Percentiles rank a stretch among this genome's conserved stretches.
phyloP scores from a whole-genome alignment of 2,329 filamentous ascomycete species.

The Fusarium multiceps region DNA sequence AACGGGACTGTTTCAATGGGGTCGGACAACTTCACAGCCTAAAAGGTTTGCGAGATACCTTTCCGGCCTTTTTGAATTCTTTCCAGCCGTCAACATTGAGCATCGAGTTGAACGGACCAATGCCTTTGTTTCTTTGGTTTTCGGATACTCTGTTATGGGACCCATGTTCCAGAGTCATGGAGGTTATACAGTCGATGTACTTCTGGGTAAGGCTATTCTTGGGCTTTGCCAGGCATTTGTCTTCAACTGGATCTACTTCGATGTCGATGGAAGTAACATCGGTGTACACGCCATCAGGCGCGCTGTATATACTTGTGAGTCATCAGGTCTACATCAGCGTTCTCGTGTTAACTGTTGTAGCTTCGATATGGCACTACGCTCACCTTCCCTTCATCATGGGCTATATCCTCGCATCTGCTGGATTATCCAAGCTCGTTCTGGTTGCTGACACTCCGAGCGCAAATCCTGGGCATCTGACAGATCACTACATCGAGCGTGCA shows the following conservation, averaged over 20 bases:
- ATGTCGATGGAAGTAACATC: slow-evolving; percentile 68
- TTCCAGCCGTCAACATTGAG: slow-evolving; percentile 72
- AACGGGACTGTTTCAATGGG: slow-evolving; percentile 54
- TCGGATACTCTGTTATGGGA: slow-evolving; percentile 72
- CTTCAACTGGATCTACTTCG: slow-evolving; percentile 73
- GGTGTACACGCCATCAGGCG: slow-evolving; percentile 71
- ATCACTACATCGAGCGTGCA: slow-evolving; percentile 61
- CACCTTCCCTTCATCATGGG: slow-evolving; percentile 73
- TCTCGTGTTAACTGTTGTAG: slow-evolving; percentile 42
- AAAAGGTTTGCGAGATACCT: slow-evolving; percentile 44
- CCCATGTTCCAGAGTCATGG: slow-evolving; percentile 67
- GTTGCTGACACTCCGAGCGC: slow-evolving; percentile 64
- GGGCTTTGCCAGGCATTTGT: slow-evolving; percentile 68
- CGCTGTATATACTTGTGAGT: slow-evolving; percentile 56
- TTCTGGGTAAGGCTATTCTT: slow-evolving; percentile 71
- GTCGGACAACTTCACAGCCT: slow-evolving; percentile 28
- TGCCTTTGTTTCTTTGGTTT: slow-evolving; percentile 72
- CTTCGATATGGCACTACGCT: slow-evolving; percentile 64
- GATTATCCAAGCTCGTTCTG: slow-evolving; percentile 68
- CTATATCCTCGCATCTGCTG: slow-evolving; percentile 69
- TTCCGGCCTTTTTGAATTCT: slow-evolving; percentile 64
- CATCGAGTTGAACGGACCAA: slow-evolving; percentile 73
- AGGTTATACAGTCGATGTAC: slow-evolving; percentile 61
- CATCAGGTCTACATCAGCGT: background rate
- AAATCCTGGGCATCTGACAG: slow-evolving; percentile 60